Evolutionary conservation across 2,329 filamentous ascomycete genomes (phyloP), one percentile per base, ranked within the genome.

Genomic region (Paraphaeosphaeria minitans): DNA sequence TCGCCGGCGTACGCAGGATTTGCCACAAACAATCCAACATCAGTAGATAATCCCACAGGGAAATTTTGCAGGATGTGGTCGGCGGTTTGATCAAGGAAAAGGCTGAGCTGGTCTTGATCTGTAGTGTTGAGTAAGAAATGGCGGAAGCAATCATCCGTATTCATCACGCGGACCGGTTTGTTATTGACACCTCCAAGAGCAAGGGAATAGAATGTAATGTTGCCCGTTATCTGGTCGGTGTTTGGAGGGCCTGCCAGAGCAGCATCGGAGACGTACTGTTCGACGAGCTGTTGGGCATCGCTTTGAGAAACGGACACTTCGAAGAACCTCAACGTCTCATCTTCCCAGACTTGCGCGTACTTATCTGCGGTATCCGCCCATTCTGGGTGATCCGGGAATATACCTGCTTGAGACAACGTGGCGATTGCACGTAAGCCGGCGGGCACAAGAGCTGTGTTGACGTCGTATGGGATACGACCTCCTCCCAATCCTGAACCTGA

Each of bases 141-240:
- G 1, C 85, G 84, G 77, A 88, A 89, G 53, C 83, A 86, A 59
- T 86, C 84, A 61, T 89, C 87, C 0, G 84, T 87, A 69, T 89
- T 86, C 79, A 88, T 85, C 19, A 89, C 80, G 29, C 78, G 76
- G 0, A 89, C 84, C 16, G 83, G 70, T 1, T 79, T 68, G 29
- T 83, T 78, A 22, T 82, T 75, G 48, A 81, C 79, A 2, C 82
- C 85, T 31, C 29, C 29, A 0, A 89, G 80, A 0, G 86, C 79
- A 2, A 89, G 69, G 4, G 81, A 85, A 60, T 89, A 83, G 73
- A 84, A 87, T 0, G 75, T 74, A 0, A 88, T 69, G 31, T 83
- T 76, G 0, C 72, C 72, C 33, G 78, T 75, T 60, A 83, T 78
- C 6, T 69, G 72, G 13, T 75, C 74, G 0, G 73, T 70, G 51